Conservation (phyloP, 257 asterid genomes). For the Phtheirospermum japonicum region DNA sequence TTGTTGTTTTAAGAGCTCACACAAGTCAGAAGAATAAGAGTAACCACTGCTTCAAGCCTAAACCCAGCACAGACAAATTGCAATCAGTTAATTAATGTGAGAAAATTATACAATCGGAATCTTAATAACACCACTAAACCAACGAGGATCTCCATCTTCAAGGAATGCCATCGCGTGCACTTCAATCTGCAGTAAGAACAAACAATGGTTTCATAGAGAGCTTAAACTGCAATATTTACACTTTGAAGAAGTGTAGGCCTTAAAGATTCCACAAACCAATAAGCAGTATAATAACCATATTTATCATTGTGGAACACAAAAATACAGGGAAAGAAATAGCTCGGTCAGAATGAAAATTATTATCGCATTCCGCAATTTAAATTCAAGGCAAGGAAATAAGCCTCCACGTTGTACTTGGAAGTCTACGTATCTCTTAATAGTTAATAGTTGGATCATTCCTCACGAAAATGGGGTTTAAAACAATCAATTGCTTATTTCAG, state of each 20-base stretch:
- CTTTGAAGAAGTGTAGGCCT: no score
- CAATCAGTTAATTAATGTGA: conserved; percentile 12
- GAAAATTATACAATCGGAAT: conserved; percentile 26
- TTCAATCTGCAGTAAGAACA: conserved; percentile 34
- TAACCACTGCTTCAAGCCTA: conserved; percentile 2
- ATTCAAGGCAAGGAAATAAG: background rate
- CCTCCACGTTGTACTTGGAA: no score
- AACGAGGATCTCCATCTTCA: conserved; percentile 31
- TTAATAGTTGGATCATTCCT: background rate
- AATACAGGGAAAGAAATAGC: background rate
- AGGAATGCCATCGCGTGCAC: conserved; percentile 13
- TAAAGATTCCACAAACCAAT: no score
- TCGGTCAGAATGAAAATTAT: background rate
- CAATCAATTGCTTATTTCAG: conserved; percentile 3
- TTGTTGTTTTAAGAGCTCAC: conserved; percentile 5
- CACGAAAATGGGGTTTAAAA: background rate
- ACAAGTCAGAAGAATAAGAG: conserved; percentile 12
- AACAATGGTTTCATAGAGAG: background rate
- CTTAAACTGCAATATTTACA: no score
- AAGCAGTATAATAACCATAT: no score
- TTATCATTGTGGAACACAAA: background rate
- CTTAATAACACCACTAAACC: conserved; percentile 25
- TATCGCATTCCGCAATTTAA: background rate
- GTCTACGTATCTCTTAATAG: no score
- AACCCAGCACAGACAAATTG: conserved; percentile 10